Evolutionary conservation across 2,329 filamentous ascomycete genomes (phyloP), one percentile per base, ranked within the genome.

Genomic region (Cladosporium austrohemisphaericum): DNA sequence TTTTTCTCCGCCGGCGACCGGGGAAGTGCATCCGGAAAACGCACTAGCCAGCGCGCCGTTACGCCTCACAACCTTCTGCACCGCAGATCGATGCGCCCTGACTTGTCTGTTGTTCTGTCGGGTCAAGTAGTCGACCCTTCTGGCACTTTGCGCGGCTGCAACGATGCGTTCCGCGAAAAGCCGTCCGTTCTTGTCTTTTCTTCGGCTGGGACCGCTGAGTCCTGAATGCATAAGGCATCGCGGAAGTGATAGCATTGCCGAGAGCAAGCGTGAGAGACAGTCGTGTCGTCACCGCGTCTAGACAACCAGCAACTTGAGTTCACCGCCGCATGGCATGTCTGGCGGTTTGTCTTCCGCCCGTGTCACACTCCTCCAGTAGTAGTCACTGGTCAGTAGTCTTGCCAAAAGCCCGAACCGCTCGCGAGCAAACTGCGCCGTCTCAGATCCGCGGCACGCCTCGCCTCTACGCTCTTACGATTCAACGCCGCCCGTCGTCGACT

Each of bases 61-160:
- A 23, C 32, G 31, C 6, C 43, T 18, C 16, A 28, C 23, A 45
- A 45, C 41, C 32, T 46, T 29, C 43, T 46, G 43, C 43, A 29
- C 32, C 31, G 43, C 31, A 46, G 43, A 46, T 46, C 43, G 20
- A 18, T 38, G 35, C 11, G 13, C 35, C n/a, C 16, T 16, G n/a
- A 16, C n/a, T 14, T 5, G 3, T 32, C 13, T 5, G 29, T n/a
- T 13, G 29, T 10, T 32, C 11, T 32, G n/a, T 14, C 29, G 29
- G 29, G 29, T 32, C 13, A 5, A 14, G 13, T 32, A 13, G 6
- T 32, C 5, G 29, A 32, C 29, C n/a, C n/a, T n/a, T n/a, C n/a
- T n/a, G 29, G 29, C 29, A 32, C n/a, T 14, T 13, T 32, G 29
- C n/a, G n/a, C 13, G 29, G 29, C 29, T 32, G 29, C 29, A 32